Percentiles rank a stretch among this genome's conserved stretches.
Evolutionary conservation across 2,329 filamentous ascomycete species (phyloP).

Genomic region (Eutypa lata): DNA sequence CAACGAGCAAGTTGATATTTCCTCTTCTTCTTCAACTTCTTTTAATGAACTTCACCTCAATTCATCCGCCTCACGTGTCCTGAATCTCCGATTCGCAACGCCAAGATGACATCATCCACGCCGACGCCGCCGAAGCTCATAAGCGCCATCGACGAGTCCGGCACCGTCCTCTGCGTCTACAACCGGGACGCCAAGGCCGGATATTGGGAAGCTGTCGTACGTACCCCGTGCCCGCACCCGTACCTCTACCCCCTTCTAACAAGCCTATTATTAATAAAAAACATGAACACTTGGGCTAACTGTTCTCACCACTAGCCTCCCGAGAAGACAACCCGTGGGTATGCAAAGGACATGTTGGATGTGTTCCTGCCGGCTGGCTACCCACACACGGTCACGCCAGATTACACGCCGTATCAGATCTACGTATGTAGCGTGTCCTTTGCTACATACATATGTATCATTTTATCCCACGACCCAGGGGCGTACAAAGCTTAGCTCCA

Average conservation of each 20-base stretch:
- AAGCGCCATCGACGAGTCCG: constrained; percentile 23
- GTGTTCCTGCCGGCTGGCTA: constrained; percentile 87
- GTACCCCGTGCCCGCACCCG: neutral
- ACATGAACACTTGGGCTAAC: neutral
- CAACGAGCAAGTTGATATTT: too few species aligned
- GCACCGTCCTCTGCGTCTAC: constrained; percentile 42
- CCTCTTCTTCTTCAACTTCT: too few species aligned
- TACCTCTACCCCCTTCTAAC: too few species aligned
- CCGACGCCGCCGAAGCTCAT: constrained; percentile 14
- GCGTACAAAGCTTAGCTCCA: too few species aligned
- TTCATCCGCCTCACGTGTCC: too few species aligned
- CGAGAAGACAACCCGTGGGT: constrained; percentile 17
- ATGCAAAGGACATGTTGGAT: constrained; percentile 48
- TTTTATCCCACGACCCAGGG: too few species aligned
- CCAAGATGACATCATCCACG: too few species aligned
- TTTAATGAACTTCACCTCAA: too few species aligned
- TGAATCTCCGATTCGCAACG: too few species aligned
- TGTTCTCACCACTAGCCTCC: constrained; percentile 4
- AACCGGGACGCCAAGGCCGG: constrained; percentile 43
- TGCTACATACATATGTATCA: too few species aligned
- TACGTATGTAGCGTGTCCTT: constrained; percentile 31
- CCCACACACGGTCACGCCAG: constrained; percentile 78
- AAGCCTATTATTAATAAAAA: too few species aligned
- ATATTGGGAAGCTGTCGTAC: constrained; percentile 35
- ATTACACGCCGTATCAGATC: constrained; percentile 73